Base-by-base conservation (phyloP, 768 basidiomycete genomes). In the Hebeloma cylindrosporum region DNA sequence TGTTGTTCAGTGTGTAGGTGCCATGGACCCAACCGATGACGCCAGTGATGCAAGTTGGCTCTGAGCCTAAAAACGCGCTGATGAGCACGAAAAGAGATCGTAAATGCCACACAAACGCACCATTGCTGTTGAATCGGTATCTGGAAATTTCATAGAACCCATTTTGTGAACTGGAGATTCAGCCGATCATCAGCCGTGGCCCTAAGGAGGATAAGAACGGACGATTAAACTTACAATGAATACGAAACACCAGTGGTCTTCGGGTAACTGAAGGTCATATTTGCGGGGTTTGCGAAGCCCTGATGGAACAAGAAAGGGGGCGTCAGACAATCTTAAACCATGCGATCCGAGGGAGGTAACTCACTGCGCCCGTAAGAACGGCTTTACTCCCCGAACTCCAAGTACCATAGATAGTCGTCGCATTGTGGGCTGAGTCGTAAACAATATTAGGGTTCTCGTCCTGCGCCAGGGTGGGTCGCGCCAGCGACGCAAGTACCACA, bases 21-120 rank as follows among this genome's bases (percentile, higher is more conserved):
- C 96, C 96, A 62, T 98, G 96, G 51, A 82, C 82, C 89, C 90
- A 99, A 57, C 80, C 78, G 58, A 97, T 78, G 61, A 87, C 79
- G 10, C 88, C 94, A 9, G 84, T 85, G 57, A 96, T 93, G 68
- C 96, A 99, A 28, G 79, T 80, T 29, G 95, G 96, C 56, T 82
- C 70, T 5, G 86, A 74, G 23, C 88, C 91, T 93, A 57, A 4
- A 37, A 6, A 21, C 18, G n/a, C 35, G 26, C 32, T 41, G 33
- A 47, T 26, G 42, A 17, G 29, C 2, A 17, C 5, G 27, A 20
- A 25, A 41, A n/a, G 45, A 29, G n/a, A 17, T 28, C 13, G 26
- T 16, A 9, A 32, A 37, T 51, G 17, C 42, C 6, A 26, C 18
- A 26, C 35, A 26, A 25, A 56, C 76, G 36, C 47, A 91, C 92